These are phyloP conservation scores for Arthrocladium fulminans DNA, from an alignment of 2,329 filamentous ascomycete species.

Conservation along the genomic window DNA sequence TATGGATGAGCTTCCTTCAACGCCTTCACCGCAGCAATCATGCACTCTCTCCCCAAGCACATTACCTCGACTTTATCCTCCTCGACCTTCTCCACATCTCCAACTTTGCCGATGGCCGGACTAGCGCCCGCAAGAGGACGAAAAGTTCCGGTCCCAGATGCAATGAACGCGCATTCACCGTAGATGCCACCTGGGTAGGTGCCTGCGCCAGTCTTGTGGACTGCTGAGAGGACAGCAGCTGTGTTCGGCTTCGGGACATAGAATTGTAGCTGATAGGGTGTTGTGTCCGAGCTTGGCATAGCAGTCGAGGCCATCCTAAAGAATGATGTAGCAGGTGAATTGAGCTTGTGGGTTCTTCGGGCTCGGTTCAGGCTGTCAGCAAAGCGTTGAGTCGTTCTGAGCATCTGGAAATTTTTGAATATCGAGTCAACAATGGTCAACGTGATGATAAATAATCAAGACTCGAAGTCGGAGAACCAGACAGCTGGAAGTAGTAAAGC, in stretches of 20 bases:
- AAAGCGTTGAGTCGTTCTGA: too few relatives aligned
- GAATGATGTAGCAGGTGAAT: not conserved
- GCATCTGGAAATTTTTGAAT: too few relatives aligned
- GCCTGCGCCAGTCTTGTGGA: not conserved
- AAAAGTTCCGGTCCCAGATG: slow-evolving; percentile 34
- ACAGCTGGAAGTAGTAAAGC: too few relatives aligned
- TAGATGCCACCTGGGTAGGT: slow-evolving; percentile 23
- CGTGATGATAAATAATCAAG: too few relatives aligned
- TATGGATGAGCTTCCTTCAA: slow-evolving; percentile 38
- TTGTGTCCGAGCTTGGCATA: not conserved
- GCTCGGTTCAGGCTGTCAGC: not conserved
- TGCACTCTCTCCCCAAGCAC: slow-evolving; percentile 32
- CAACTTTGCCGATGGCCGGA: slow-evolving; percentile 34
- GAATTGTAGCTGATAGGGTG: not conserved
- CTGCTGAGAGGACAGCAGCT: not conserved
- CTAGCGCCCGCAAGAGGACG: slow-evolving; percentile 32
- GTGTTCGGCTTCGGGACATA: not conserved
- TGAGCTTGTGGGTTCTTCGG: not conserved
- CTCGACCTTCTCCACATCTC: slow-evolving; percentile 32
- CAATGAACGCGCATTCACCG: slow-evolving; percentile 33
- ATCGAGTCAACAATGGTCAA: too few relatives aligned
- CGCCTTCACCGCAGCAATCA: slow-evolving; percentile 33
- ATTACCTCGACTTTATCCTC: slow-evolving; percentile 38
- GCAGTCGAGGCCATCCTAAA: not conserved
- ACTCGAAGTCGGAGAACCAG: too few relatives aligned